Conservation (phyloP, 345 rosid genomes). For the Citropsis articulata region DNA sequence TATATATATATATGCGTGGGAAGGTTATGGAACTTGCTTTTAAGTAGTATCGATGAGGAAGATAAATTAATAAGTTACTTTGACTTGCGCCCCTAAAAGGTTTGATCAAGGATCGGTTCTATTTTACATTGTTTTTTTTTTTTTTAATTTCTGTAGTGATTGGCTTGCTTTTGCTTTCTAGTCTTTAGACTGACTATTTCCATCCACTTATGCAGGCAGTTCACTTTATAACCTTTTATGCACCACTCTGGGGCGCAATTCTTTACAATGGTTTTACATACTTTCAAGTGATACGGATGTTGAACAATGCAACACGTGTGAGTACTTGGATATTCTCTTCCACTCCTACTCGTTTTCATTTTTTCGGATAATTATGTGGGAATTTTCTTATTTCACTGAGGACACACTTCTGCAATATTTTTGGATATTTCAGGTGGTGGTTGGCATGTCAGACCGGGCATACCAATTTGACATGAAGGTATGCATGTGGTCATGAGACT, state of each 20-base stretch:
- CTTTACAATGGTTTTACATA: constrained; percentile 92
- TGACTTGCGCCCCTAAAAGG: not conserved
- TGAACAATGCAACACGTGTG: constrained; percentile 91
- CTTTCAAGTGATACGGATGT: constrained; percentile 94
- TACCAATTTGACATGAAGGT: constrained; percentile 81
- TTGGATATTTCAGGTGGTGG: constrained; percentile 71
- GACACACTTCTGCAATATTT: not conserved
- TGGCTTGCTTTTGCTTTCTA: not conserved
- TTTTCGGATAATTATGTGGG: not conserved
- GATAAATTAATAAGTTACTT: not conserved
- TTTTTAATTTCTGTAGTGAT: not conserved
- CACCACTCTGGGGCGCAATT: constrained; percentile 95
- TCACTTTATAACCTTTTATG: constrained; percentile 82
- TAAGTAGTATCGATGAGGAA: not conserved
- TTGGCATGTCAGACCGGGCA: constrained; percentile 78
- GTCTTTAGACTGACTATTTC: not conserved
- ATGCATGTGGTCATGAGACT: not conserved
- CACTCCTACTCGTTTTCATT: not conserved
- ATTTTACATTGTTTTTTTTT: not conserved
- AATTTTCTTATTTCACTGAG: constrained; percentile 4
- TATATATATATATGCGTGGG: no score
- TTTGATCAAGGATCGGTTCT: not conserved
- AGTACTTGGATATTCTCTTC: constrained; percentile 11
- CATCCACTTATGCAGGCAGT: constrained; percentile 60
- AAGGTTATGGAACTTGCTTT: not conserved